Evolutionary conservation across 805 yeast species (phyloP).

Genomic region (Nakazawaea ambrosiae): DNA sequence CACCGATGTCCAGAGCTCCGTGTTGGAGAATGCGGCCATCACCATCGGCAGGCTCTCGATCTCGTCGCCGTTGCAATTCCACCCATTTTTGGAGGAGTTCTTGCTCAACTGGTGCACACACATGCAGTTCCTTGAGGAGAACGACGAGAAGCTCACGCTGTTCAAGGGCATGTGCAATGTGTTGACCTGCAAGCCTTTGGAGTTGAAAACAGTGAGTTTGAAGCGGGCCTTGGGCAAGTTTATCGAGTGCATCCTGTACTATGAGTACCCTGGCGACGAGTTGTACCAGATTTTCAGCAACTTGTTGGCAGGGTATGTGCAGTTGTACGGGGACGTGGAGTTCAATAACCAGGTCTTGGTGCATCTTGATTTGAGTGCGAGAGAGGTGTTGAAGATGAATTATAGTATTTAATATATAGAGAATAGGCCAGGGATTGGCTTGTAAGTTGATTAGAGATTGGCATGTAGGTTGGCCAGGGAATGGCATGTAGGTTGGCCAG

Average conservation of each 20-base stretch:
- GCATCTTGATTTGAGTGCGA: slow-evolving; percentile 19
- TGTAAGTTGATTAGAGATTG: neutral
- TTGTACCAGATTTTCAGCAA: slow-evolving; percentile 37
- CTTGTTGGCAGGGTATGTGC: slow-evolving; percentile 37
- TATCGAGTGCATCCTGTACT: slow-evolving; percentile 51
- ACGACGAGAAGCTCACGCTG: slow-evolving; percentile 84
- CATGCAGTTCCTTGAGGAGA: slow-evolving; percentile 62
- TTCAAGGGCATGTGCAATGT: slow-evolving; percentile 77
- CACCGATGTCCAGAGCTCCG: slow-evolving; percentile 49
- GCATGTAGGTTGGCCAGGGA: neutral
- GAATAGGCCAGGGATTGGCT: neutral
- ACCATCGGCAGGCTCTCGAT: slow-evolving; percentile 83
- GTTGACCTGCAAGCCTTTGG: slow-evolving; percentile 60
- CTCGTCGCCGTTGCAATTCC: slow-evolving; percentile 48
- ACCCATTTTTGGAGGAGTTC: slow-evolving; percentile 52
- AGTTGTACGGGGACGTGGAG: slow-evolving; percentile 35
- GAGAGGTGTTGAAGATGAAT: slow-evolving; percentile 18
- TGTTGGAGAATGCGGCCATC: slow-evolving; percentile 82
- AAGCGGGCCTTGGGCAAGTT: slow-evolving; percentile 43
- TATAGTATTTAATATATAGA: slow-evolving; percentile 23
- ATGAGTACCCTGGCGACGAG: slow-evolving; percentile 41
- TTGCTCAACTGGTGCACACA: slow-evolving; percentile 65
- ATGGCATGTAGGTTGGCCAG: neutral
- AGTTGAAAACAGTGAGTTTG: slow-evolving; percentile 41
- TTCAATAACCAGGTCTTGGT: slow-evolving; percentile 17